A percentile compares a stretch with the other conserved stretches of the same genome.
Evolutionary conservation across 495 filamentous ascomycete species (phyloP).

Genomic region (Opeltia flavorubescens): DNA sequence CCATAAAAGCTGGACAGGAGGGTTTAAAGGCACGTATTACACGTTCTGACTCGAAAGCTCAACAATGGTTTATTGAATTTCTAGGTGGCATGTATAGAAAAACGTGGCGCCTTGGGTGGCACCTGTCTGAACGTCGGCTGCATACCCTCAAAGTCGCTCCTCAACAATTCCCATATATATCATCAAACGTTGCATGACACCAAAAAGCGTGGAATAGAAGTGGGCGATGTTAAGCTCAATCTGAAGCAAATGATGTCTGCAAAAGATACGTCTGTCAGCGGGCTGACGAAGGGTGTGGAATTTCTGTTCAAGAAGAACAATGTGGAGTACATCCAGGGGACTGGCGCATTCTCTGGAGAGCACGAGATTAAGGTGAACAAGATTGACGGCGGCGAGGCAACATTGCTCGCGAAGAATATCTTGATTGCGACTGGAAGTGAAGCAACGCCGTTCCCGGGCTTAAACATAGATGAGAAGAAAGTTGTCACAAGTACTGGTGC

Average conservation of each 20-base stretch:
- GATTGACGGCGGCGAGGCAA: conserved; percentile 78
- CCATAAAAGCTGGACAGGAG: conserved; percentile 97
- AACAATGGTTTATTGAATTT: neutral
- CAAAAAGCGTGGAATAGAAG: conserved; percentile 92
- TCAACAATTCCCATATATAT: conserved; percentile 99
- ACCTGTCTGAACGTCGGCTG: conserved; percentile 99
- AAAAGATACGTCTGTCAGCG: conserved; percentile 78
- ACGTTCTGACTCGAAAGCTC: too few relatives aligned
- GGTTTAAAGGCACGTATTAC: conserved; percentile 90
- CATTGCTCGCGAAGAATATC: conserved; percentile 83
- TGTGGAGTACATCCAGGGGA: conserved; percentile 91
- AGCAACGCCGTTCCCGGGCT: conserved; percentile 87
- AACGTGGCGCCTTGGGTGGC: conserved; percentile 86
- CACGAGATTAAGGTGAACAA: conserved; percentile 85
- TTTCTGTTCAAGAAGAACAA: conserved; percentile 98
- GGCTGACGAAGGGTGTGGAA: conserved; percentile 93
- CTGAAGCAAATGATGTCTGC: conserved; percentile 92
- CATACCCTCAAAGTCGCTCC: conserved; percentile 96
- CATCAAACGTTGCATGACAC: conserved; percentile 95
- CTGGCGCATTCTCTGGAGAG: conserved; percentile 72
- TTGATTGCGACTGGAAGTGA: conserved; percentile 93
- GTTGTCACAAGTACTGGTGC: conserved; percentile 94
- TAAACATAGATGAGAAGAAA: conserved; percentile 93
- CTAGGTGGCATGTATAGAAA: conserved; percentile 97
- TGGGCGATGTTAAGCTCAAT: conserved; percentile 94